Evolutionary conservation across 768 basidiomycete genomes (phyloP).

Genomic region (Suillus bovinus): DNA sequence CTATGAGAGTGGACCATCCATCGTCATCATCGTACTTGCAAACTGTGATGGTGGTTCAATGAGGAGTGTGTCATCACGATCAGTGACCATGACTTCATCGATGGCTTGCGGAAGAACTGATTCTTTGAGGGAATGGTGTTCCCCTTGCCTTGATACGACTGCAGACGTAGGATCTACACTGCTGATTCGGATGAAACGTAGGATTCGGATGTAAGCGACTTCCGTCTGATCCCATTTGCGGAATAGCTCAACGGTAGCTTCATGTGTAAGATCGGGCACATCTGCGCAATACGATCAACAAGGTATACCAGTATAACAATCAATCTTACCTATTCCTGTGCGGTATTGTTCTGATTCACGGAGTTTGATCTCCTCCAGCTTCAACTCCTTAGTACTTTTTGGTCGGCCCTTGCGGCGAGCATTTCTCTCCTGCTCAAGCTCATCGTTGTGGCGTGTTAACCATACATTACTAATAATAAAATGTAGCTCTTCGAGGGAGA

Average conservation of each 20-base stretch:
- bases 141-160: conserved; percentile 61
- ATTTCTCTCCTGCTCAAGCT: conserved; percentile 59
- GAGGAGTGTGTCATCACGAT: conserved; percentile 27
- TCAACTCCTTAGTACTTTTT: conserved; percentile 65
- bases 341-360: conserved; percentile 73
- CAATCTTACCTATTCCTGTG: conserved; percentile 71
- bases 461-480: conserved; percentile 63
- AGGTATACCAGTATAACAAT: conserved; percentile 4
- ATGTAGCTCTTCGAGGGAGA: conserved; percentile 70
- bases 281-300: conserved; percentile 44
- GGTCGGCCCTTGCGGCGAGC: conserved; percentile 73
- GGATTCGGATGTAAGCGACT: conserved; percentile 63
- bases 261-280: conserved; percentile 76
- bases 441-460: conserved; percentile 70
- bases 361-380: conserved; percentile 69
- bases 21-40: conserved; percentile 38
- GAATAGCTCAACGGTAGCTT: conserved; percentile 68
- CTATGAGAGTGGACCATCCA: conserved; percentile 34
- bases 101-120: conserved; percentile 7
- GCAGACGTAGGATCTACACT: conserved; percentile 48
- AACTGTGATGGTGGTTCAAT: conserved; percentile 34
- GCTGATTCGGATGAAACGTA: conserved; percentile 77
- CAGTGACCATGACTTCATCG: conserved; percentile 31
- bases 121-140: conserved; percentile 42
- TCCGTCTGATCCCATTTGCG: conserved; percentile 80